Evolutionary conservation across 176 grass and related monocot species (phyloP).

Genomic region (barley (Hordeum vulgare)): DNA sequence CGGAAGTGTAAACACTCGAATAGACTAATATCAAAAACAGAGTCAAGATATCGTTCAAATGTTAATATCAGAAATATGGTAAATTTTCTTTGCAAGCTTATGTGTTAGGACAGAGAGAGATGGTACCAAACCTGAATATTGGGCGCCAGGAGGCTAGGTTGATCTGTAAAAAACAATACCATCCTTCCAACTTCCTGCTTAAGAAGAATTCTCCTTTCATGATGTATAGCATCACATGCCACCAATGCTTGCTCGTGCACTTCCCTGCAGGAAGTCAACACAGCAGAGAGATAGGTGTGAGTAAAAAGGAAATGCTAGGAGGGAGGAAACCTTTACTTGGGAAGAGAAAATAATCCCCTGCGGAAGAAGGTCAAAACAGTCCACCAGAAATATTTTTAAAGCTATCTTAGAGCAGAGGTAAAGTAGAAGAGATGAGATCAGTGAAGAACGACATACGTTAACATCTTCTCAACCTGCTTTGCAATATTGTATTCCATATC

Average conservation of each 20-base stretch:
- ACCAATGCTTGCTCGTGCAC: conserved; percentile 89
- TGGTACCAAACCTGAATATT: conserved; percentile 81
- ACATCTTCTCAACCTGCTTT: conserved; percentile 97
- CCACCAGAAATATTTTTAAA: conserved; percentile 1
- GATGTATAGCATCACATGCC: conserved; percentile 72
- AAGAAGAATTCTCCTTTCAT: conserved; percentile 94
- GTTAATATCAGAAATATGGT: not conserved
- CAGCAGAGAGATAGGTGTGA: not conserved
- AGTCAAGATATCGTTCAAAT: not conserved
- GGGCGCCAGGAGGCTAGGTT: conserved; percentile 94
- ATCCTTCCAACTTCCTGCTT: conserved; percentile 97
- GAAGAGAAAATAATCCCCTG: not conserved
- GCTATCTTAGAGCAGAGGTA: not conserved
- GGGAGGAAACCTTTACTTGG: not conserved
- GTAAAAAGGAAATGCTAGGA: not conserved
- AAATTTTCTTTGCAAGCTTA: not conserved
- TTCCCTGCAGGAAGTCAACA: conserved; percentile 53
- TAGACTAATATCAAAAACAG: not conserved
- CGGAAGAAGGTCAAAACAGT: not conserved
- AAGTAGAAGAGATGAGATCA: conserved; percentile 5
- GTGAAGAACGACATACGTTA: conserved; percentile 58
- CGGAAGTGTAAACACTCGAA: not conserved
- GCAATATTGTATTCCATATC: conserved; percentile 99
- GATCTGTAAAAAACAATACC: conserved; percentile 98
- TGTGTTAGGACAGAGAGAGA: conserved; percentile 17